Conservation (phyloP, 768 basidiomycete species). For the Pisolithus tinctorius region DNA sequence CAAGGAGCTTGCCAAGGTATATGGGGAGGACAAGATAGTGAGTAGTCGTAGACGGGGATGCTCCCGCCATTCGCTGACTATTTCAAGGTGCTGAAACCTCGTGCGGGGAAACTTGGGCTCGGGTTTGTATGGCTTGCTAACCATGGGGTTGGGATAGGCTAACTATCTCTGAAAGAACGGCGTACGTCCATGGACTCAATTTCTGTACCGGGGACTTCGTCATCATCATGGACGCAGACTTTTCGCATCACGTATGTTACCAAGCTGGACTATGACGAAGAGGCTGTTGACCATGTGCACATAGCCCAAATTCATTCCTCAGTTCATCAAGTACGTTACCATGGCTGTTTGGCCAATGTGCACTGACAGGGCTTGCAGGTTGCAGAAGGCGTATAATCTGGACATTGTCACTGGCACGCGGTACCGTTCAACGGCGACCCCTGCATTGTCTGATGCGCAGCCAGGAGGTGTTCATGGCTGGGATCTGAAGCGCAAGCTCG, state of each 20-base stretch:
- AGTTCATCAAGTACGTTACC: slow-evolving; percentile 67
- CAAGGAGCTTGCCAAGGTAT: slow-evolving; percentile 63
- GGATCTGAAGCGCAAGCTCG: slow-evolving; percentile 86
- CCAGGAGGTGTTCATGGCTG: slow-evolving; percentile 90
- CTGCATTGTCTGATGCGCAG: slow-evolving; percentile 46
- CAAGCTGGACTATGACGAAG: neutral
- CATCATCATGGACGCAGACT: slow-evolving; percentile 96
- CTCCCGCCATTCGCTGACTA: slow-evolving; percentile 2
- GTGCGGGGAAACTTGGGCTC: slow-evolving; percentile 85
- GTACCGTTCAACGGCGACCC: slow-evolving; percentile 61
- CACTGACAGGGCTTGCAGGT: slow-evolving; percentile 33
- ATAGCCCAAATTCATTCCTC: slow-evolving; percentile 91
- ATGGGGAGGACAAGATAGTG: slow-evolving; percentile 83
- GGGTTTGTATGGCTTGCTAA: slow-evolving; percentile 44
- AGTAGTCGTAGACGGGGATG: slow-evolving; percentile 16
- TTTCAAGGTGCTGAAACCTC: slow-evolving; percentile 69
- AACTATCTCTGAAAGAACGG: slow-evolving; percentile 49
- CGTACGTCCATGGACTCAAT: slow-evolving; percentile 87
- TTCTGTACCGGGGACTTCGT: slow-evolving; percentile 90
- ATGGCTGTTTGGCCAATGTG: neutral
- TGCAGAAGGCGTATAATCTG: slow-evolving; percentile 80
- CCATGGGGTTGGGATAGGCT: neutral
- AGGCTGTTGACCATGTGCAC: slow-evolving; percentile 2
- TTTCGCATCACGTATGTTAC: slow-evolving; percentile 76
- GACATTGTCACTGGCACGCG: slow-evolving; percentile 94